These are phyloP conservation scores for Ustilago shanxiensis DNA, from an alignment of 1,284 basidiomycete species.

Conservation along the genomic window DNA sequence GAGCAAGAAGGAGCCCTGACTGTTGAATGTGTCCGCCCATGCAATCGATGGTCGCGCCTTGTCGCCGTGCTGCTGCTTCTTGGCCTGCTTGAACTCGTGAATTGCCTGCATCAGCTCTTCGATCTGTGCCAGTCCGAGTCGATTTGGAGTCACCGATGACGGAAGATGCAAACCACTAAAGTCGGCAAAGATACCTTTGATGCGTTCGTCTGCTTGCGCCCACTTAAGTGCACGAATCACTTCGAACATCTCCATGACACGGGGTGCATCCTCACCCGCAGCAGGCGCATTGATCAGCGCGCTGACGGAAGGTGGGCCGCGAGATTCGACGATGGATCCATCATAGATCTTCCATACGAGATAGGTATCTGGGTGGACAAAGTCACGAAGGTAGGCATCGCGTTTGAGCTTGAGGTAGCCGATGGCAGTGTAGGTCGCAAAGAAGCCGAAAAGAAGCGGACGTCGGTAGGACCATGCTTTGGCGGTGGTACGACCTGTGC, in stretches of 20 bases:
- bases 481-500: slow-evolving; percentile 43
- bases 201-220: slow-evolving; percentile 69
- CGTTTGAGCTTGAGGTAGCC: slow-evolving; percentile 54
- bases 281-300: slow-evolving; percentile 48
- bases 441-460: slow-evolving; percentile 44
- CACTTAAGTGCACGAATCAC: slow-evolving; percentile 70
- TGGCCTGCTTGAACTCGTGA: slow-evolving; percentile 69
- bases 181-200: slow-evolving; percentile 72
- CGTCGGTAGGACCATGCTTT: slow-evolving; percentile 51
- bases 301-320: slow-evolving; percentile 42
- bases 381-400: slow-evolving; percentile 51
- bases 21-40: slow-evolving; percentile 71
- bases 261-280: slow-evolving; percentile 53
- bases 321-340: slow-evolving; percentile 66
- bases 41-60: slow-evolving; percentile 68
- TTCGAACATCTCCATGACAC: slow-evolving; percentile 71
- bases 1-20: slow-evolving; percentile 70
- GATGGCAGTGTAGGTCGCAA: slow-evolving; percentile 47
- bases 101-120: slow-evolving; percentile 71
- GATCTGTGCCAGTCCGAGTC: slow-evolving; percentile 71
- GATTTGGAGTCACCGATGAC: slow-evolving; percentile 58
- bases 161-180: slow-evolving; percentile 70
- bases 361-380: slow-evolving; percentile 62
- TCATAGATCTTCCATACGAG: slow-evolving; percentile 68
- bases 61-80: slow-evolving; percentile 65